These are phyloP conservation scores for Xylaria scruposa DNA, from an alignment of 495 filamentous ascomycete genomes.

Conservation along the genomic window DNA sequence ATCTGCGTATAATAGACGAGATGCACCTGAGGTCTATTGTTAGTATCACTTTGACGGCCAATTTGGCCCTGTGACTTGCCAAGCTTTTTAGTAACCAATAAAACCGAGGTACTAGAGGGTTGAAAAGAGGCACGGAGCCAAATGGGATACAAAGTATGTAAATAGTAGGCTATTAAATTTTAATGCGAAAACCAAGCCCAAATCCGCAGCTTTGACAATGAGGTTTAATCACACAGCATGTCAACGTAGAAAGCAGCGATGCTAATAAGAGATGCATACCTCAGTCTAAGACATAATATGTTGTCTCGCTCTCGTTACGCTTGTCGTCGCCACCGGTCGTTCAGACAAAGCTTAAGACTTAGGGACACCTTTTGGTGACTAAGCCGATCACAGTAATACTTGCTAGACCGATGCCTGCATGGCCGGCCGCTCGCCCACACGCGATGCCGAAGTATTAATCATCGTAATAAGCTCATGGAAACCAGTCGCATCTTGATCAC, in stretches of 20 bases:
- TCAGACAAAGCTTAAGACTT: neutral
- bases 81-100: no score
- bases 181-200: no score
- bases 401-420: neutral
- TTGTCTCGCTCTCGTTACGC: neutral
- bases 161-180: no score
- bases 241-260: no score
- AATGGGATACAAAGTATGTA: no score
- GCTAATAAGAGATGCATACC: neutral
- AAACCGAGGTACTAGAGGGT: no score
- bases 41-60: neutral
- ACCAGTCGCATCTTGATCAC: neutral
- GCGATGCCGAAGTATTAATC: conserved; percentile 6
- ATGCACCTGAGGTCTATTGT: no score
- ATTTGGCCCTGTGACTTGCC: neutral
- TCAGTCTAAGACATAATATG: neutral
- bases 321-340: neutral
- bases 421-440: neutral
- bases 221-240: no score
- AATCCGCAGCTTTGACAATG: neutral
- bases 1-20: no score
- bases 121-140: no score
- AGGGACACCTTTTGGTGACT: neutral
- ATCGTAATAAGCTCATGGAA: neutral
- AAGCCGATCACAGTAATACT: neutral